Evolutionary conservation across 2,329 filamentous ascomycete species (phyloP).

Genomic region (Zymoseptoria tritici): DNA sequence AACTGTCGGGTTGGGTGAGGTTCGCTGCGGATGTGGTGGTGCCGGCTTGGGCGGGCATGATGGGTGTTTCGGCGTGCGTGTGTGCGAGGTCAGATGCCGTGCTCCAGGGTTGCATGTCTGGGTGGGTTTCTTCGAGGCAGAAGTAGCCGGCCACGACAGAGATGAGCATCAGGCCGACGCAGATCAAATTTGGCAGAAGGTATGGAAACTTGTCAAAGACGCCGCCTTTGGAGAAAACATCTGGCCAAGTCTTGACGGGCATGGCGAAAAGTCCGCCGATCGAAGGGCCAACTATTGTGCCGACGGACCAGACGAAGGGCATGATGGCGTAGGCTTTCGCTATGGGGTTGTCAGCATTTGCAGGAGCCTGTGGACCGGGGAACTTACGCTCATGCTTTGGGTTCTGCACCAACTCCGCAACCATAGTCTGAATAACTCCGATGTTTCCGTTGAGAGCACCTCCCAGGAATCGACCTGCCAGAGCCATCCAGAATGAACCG

Average conservation of each 20-base stretch:
- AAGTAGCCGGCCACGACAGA: slow-evolving; percentile 77
- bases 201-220: slow-evolving; percentile 77
- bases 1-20: slow-evolving; percentile 59
- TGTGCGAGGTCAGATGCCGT: slow-evolving; percentile 32
- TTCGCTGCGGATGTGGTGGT: slow-evolving; percentile 65
- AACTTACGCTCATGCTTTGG: slow-evolving; percentile 77
- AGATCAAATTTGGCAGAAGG: slow-evolving; percentile 81
- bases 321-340: slow-evolving; percentile 82
- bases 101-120: slow-evolving; percentile 60
- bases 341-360: slow-evolving; percentile 29
- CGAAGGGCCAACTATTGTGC: slow-evolving; percentile 79
- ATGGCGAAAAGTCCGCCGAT: slow-evolving; percentile 83
- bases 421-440: slow-evolving; percentile 71
- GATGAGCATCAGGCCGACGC: slow-evolving; percentile 64
- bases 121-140: slow-evolving; percentile 81
- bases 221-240: slow-evolving; percentile 57
- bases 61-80: slow-evolving; percentile 57
- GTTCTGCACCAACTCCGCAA: slow-evolving; percentile 74
- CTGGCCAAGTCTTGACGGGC: slow-evolving; percentile 66
- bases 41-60: slow-evolving; percentile 59
- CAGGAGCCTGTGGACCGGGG: background rate
- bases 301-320: slow-evolving; percentile 90
- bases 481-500: slow-evolving; percentile 73
- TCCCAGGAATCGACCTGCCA: slow-evolving; percentile 67
- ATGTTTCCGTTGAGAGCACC: slow-evolving; percentile 87